phyloP scores from a whole-genome alignment of 2,329 filamentous ascomycete species.

The Macroventuria anomochaeta region DNA sequence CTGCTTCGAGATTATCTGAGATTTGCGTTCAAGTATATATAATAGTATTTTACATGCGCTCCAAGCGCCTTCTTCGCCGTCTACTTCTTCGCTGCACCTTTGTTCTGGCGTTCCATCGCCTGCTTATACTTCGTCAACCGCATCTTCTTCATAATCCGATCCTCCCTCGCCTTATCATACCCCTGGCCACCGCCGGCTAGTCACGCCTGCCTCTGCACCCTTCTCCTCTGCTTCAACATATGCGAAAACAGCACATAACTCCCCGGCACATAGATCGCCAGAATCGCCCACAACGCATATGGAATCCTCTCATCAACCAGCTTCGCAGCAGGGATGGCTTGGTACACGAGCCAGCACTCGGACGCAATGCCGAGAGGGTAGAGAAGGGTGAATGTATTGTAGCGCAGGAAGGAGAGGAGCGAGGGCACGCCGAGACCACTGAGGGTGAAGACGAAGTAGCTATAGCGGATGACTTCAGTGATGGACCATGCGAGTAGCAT shows the following conservation, averaged over 20 bases:
- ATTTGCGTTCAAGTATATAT: too few relatives aligned
- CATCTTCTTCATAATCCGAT: constrained; percentile 13
- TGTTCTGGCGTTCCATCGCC: neutral
- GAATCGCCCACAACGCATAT: constrained; percentile 67
- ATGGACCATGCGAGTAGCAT: constrained; percentile 89
- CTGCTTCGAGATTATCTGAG: too few relatives aligned
- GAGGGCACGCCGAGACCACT: constrained; percentile 63
- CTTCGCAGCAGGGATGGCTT: constrained; percentile 67
- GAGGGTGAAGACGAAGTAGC: constrained; percentile 82
- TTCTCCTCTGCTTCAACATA: constrained; percentile 90
- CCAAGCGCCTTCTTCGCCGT: neutral
- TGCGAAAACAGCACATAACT: constrained; percentile 88
- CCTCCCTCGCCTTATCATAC: constrained; percentile 13
- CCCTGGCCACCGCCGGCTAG: constrained; percentile 9
- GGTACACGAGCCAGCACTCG: constrained; percentile 81
- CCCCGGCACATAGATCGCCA: constrained; percentile 80
- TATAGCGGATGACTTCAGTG: constrained; percentile 93
- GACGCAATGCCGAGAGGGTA: constrained; percentile 85
- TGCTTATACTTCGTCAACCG: neutral
- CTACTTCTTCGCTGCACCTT: neutral
- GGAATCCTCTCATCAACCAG: constrained; percentile 60
- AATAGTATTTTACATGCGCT: neutral
- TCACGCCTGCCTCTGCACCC: constrained; percentile 62
- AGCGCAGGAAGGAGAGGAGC: constrained; percentile 75
- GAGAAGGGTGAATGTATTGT: constrained; percentile 91